Evolutionary conservation across 2,329 filamentous ascomycete species (phyloP).

Genomic region (Aspergillus sp.): DNA sequence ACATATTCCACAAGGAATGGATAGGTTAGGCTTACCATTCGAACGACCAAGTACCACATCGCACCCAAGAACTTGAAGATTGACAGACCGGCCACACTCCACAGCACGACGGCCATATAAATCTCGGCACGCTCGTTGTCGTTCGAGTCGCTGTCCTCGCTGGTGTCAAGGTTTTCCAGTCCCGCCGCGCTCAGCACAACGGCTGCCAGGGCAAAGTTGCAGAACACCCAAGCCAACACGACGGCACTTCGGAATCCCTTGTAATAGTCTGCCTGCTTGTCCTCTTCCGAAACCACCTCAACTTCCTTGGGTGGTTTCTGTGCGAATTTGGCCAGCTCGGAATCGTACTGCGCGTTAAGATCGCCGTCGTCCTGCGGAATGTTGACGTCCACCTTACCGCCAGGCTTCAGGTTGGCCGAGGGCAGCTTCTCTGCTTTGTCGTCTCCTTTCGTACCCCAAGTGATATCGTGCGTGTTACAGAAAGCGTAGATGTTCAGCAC

Average conservation of each 20-base stretch:
- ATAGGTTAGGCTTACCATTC: conserved; percentile 65
- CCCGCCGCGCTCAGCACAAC: conserved; percentile 85
- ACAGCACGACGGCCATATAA: conserved; percentile 84
- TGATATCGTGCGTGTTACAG: conserved; percentile 97
- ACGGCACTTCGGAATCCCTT: conserved; percentile 90
- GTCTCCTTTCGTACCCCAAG: conserved; percentile 97
- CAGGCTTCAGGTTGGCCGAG: conserved; percentile 84
- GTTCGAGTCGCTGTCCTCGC: conserved; percentile 34
- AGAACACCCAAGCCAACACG: conserved; percentile 94
- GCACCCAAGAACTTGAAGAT: conserved; percentile 85
- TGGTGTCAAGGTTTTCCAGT: conserved; percentile 63
- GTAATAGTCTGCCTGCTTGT: conserved; percentile 98
- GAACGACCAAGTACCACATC: conserved; percentile 86
- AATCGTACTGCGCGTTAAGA: conserved; percentile 90
- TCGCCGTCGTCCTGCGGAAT: conserved; percentile 88
- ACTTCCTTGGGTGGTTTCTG: conserved; percentile 72
- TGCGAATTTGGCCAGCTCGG: conserved; percentile 72
- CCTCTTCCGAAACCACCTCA: conserved; percentile 50
- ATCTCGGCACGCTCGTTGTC: conserved; percentile 65
- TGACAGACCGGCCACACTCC: conserved; percentile 81
- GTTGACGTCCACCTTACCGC: conserved; percentile 88
- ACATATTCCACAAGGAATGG: not conserved
- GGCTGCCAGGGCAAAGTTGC: conserved; percentile 84
- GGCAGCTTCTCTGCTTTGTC: conserved; percentile 91
- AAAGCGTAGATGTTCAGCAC: conserved; percentile 99